These are phyloP conservation scores for Anaeromyces robustus DNA, from an alignment of 192 early-diverging fungal species.

Conservation along the genomic window DNA sequence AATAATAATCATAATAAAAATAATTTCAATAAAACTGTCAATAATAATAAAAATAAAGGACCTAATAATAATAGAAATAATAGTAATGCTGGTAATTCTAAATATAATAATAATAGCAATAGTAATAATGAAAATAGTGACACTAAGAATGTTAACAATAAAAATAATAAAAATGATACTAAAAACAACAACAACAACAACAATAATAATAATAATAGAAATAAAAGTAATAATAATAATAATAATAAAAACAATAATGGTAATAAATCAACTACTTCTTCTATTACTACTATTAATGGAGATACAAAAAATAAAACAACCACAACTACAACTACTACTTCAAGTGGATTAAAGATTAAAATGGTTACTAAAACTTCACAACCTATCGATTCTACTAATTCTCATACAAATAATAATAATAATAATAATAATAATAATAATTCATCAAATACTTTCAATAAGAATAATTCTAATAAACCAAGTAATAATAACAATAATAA, in stretches of 20 bases:
- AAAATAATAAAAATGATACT: neutral
- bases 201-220: neutral
- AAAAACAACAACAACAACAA: neutral
- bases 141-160: neutral
- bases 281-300: neutral
- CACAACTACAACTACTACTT: neutral
- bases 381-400: neutral
- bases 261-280: neutral
- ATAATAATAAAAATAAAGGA: too few species aligned
- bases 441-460: neutral
- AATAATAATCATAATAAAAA: too few species aligned
- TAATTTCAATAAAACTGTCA: neutral
- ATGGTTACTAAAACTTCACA: neutral
- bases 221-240: neutral
- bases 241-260: neutral
- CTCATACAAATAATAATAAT: neutral
- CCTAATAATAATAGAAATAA: neutral
- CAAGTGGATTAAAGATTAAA: neutral
- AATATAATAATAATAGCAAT: neutral
- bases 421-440: neutral
- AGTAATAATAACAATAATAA: neutral
- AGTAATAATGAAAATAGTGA: neutral
- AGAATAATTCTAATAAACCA: neutral
- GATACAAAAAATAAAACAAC: neutral
- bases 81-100: neutral